These are phyloP conservation scores for Penicillium capsulatum DNA, from an alignment of 2,329 filamentous ascomycete genomes.

Conservation along the genomic window DNA sequence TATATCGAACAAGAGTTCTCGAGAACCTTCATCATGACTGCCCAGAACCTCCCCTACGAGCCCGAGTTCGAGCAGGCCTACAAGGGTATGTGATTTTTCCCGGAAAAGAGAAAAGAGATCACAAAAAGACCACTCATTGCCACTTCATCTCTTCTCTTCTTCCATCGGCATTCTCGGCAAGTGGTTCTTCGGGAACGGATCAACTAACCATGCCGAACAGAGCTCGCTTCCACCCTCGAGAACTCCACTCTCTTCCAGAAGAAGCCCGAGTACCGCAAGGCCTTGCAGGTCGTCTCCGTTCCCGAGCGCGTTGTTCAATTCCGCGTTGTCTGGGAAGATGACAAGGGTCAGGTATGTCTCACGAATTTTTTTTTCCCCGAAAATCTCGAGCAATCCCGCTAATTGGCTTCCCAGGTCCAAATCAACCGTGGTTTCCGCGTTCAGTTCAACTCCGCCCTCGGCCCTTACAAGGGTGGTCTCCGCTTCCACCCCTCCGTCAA, in stretches of 20 bases:
- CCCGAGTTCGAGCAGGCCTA: constrained; percentile 99
- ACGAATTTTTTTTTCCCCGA: constrained; percentile 14
- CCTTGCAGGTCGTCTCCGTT: constrained; percentile 79
- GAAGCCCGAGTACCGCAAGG: constrained; percentile 90
- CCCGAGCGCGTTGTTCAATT: constrained; percentile 97
- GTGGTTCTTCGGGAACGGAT: constrained; percentile 9
- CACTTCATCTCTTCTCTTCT: constrained; percentile 2
- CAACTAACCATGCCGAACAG: constrained; percentile 45
- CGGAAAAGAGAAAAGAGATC: too few species aligned
- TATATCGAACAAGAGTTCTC: not conserved
- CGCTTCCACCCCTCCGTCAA: constrained; percentile 75
- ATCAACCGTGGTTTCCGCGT: constrained; percentile 95
- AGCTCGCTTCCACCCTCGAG: constrained; percentile 92
- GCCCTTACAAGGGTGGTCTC: constrained; percentile 96
- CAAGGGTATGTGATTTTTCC: constrained; percentile 66
- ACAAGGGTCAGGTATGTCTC: constrained; percentile 59
- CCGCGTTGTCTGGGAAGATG: constrained; percentile 94
- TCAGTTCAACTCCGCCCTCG: constrained; percentile 96
- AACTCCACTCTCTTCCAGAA: constrained; percentile 88
- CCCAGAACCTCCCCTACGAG: constrained; percentile 72
- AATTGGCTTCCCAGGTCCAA: constrained; percentile 61
- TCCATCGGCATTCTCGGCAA: constrained; percentile 20
- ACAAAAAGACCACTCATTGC: constrained; percentile 3
- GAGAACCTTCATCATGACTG: constrained; percentile 54
- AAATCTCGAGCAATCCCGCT: constrained; percentile 3